phyloP scores from a whole-genome alignment of 192 early-diverging fungal species.

The Backusella macrospora region DNA sequence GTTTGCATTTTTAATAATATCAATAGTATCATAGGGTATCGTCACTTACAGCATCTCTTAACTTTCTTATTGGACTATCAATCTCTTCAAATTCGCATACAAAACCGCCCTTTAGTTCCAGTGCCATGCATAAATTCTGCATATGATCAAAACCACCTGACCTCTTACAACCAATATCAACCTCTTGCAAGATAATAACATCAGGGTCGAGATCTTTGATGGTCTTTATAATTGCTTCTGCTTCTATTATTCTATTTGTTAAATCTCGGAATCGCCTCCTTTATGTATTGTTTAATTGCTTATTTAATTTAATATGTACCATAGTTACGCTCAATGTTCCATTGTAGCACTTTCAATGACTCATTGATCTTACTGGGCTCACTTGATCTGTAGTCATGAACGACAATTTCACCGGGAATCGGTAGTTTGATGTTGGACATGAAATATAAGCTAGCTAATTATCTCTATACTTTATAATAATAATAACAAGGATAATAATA shows the following conservation, averaged over 20 bases:
- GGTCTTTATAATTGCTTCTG: conserved; percentile 57
- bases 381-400: conserved; percentile 13
- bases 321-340: conserved; percentile 87
- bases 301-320: conserved; percentile 25
- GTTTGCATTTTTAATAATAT: not conserved
- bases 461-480: no score
- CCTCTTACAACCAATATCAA: conserved; percentile 76
- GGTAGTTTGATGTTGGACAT: not conserved
- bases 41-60: conserved; percentile 54
- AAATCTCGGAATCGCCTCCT: not conserved
- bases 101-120: conserved; percentile 67
- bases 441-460: not conserved
- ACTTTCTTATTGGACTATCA: conserved; percentile 55
- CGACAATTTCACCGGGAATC: conserved; percentile 17
- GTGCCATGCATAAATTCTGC: conserved; percentile 57
- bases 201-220: conserved; percentile 66
- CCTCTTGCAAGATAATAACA: conserved; percentile 73
- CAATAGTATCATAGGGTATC: not conserved
- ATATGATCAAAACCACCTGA: conserved; percentile 65
- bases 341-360: conserved; percentile 69
- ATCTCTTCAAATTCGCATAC: conserved; percentile 78
- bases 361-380: not conserved
- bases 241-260: conserved; percentile 25
- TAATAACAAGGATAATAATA: no score
- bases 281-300: not conserved